phyloP scores from a whole-genome alignment of 768 basidiomycete genomes.

The Pleurotus ostreatus region DNA sequence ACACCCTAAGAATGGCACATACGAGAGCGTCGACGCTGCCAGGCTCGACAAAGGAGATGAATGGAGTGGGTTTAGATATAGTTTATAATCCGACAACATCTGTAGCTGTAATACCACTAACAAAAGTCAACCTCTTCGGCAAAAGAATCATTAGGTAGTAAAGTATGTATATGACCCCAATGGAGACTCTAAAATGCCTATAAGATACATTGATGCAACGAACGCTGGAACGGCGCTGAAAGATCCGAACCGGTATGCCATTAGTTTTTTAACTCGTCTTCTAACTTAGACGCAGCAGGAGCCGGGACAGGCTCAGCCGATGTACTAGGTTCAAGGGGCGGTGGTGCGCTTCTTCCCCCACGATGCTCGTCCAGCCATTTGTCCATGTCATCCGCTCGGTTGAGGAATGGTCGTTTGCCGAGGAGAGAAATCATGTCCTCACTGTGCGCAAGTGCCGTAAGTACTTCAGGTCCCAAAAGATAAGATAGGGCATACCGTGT shows the following conservation, averaged over 20 bases:
- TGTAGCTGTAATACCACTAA: background rate
- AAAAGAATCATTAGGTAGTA: background rate
- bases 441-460: constrained; percentile 30
- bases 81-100: constrained; percentile 27
- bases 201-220: background rate
- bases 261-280: background rate
- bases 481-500: constrained; percentile 58
- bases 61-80: constrained; percentile 78
- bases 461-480: background rate
- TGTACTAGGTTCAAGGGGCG: constrained; percentile 51
- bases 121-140: background rate
- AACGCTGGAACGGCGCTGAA: background rate
- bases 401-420: constrained; percentile 79
- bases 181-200: constrained; percentile 6
- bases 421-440: constrained; percentile 86
- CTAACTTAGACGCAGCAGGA: constrained; percentile 6
- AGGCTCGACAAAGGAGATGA: constrained; percentile 60
- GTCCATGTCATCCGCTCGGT: constrained; percentile 89
- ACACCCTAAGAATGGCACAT: constrained; percentile 49
- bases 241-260: background rate
- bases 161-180: background rate
- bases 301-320: constrained; percentile 19
- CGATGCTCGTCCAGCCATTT: constrained; percentile 89
- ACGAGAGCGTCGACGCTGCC: constrained; percentile 51
- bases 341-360: constrained; percentile 59